Evolutionary conservation across 371 early-diverging fungal genomes (phyloP), one percentile per base, ranked within the genome.

Genomic region (Sporodiniella umbellata): DNA sequence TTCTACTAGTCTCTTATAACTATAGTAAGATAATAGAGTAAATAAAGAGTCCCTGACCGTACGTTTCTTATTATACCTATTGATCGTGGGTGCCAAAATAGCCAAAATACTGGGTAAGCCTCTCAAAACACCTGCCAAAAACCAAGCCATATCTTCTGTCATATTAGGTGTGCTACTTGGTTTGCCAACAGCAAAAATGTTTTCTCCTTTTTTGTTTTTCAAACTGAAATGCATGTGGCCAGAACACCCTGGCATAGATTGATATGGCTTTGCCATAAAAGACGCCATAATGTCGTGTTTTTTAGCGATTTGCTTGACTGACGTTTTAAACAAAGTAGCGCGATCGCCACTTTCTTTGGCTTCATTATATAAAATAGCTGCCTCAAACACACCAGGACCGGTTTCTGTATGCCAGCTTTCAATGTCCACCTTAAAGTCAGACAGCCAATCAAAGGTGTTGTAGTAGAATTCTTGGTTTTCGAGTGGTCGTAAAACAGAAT

Each of bases 241-340:
- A 30, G 88, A 88, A 54, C 90, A 90, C 1, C 93, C 93, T 0
- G 92, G 90, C 25, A 84, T 65, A 38, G 81, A 72, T 5, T 57
- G 47, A 58, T 85, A 80, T 2, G 93, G 93, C 48, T 93, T 93
- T 10, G 92, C 90, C 93, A 93, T 91, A 62, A 93, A 93, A 0
- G 84, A 83, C 7, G 90, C 75, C 72, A 87, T 84, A 42, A 91
- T 68, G 2, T 84, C 83, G 50, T 84, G 79, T 42, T 83, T 70
- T 25, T 85, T 40, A 0, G 86, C 90, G 12, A 91, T 74, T 54
- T 87, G 86, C 62, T 93, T 93, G 49, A 80, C 80, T 1, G 82
- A 66, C 12, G 82, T 82, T 54, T 93, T 93, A 74, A 93, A 93
- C 23, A 93, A 66, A 4, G 81, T 75, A 2, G 89, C 90, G 43